These are phyloP conservation scores for Liquidambar formosana DNA, from an alignment of 164 flowering plant genomes.

Conservation along the genomic window DNA sequence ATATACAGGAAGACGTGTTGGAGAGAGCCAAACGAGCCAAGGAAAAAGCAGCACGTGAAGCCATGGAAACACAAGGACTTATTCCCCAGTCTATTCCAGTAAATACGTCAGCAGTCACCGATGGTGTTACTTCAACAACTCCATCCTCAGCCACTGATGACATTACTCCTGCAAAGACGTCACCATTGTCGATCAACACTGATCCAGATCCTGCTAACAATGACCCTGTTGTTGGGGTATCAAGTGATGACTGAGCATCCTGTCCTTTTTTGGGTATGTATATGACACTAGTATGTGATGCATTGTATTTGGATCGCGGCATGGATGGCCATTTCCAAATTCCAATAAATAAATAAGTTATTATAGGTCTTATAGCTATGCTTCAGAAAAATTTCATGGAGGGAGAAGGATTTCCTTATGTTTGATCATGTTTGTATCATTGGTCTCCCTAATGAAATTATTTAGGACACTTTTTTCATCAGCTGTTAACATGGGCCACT, in stretches of 20 bases:
- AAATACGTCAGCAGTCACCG: background rate
- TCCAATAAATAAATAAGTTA: background rate
- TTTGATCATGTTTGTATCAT: background rate
- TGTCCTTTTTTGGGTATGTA: background rate
- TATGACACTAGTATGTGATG: background rate
- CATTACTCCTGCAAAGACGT: no score
- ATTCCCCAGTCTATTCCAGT: constrained; percentile 10
- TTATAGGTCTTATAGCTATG: background rate
- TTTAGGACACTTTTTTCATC: no score
- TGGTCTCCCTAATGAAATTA: no score
- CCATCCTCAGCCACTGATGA: background rate
- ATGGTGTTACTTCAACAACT: background rate
- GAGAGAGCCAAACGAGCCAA: constrained; percentile 23
- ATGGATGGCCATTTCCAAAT: background rate
- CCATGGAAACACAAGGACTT: constrained; percentile 26
- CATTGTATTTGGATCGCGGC: background rate
- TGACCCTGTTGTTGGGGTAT: constrained; percentile 2
- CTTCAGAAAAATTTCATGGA: background rate
- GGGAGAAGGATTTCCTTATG: background rate
- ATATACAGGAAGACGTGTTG: constrained; percentile 52
- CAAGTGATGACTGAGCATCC: constrained; percentile 6
- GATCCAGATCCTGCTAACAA: constrained; percentile 6
- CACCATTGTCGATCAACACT: no score
- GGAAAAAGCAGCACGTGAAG: constrained; percentile 36
- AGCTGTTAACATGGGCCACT: no score